A percentile compares a stretch with the other conserved stretches of the same genome.
Evolutionary conservation across 306 rosid species (phyloP).

Genomic region (Glycine latifolia): DNA sequence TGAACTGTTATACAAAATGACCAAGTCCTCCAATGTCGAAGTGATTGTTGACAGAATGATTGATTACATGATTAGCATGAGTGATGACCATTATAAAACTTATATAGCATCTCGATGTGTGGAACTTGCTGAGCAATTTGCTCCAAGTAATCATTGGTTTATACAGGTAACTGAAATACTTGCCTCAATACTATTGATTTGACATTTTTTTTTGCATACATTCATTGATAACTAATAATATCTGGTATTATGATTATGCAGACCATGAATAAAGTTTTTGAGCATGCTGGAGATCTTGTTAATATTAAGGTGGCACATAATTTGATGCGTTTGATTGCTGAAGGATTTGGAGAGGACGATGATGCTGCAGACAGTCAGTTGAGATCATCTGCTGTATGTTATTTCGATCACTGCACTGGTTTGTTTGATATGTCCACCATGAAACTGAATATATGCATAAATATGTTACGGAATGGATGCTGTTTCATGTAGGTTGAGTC

Average conservation of each 20-base stretch:
- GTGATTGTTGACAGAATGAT: constrained; percentile 98
- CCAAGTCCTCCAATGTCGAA: constrained; percentile 97
- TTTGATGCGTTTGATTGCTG: constrained; percentile 95
- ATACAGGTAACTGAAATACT: constrained; percentile 72
- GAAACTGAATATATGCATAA: constrained; percentile 1
- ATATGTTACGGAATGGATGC: constrained; percentile 23
- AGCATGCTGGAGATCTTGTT: constrained; percentile 99
- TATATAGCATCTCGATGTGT: constrained; percentile 96
- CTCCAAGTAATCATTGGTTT: constrained; percentile 97
- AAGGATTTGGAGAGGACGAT: constrained; percentile 96
- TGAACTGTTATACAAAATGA: constrained; percentile 89
- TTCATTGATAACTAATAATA: constrained; percentile 22
- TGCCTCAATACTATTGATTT: constrained; percentile 37
- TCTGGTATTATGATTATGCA: constrained; percentile 47
- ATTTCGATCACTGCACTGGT: constrained; percentile 43
- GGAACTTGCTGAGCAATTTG: constrained; percentile 96
- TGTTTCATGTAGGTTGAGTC: constrained; percentile 80
- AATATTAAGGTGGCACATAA: constrained; percentile 96
- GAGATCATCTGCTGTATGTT: constrained; percentile 97
- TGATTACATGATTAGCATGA: constrained; percentile 86
- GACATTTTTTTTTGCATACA: background rate
- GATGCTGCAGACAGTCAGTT: constrained; percentile 67
- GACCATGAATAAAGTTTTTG: constrained; percentile 99
- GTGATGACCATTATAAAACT: constrained; percentile 91
- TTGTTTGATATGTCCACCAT: constrained; percentile 11